Percentiles rank a stretch among this genome's conserved stretches.
phyloP scores from a whole-genome alignment of 352 stramenopile genomes.

The Phytopythium vexans region DNA sequence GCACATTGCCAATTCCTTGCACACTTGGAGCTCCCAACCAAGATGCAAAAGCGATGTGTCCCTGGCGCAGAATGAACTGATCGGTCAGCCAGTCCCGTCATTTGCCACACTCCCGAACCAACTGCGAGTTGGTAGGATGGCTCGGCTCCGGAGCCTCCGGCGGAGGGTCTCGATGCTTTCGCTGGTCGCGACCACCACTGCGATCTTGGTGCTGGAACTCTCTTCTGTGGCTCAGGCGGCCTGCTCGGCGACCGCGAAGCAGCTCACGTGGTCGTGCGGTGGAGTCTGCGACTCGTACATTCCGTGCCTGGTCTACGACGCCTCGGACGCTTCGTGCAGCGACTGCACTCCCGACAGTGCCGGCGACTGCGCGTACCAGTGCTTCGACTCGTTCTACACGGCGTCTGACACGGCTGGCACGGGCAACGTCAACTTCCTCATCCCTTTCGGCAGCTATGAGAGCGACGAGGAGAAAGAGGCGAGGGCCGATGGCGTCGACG shows the following conservation, averaged over 20 bases:
- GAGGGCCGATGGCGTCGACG: constrained; percentile 4
- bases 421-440: constrained; percentile 15
- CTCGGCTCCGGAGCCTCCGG: too few relatives aligned
- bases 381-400: constrained; percentile 15
- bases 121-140: too few relatives aligned
- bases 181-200: too few relatives aligned
- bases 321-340: constrained; percentile 7
- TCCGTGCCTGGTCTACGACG: constrained; percentile 20
- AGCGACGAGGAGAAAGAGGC: constrained; percentile 20
- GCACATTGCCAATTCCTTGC: too few relatives aligned
- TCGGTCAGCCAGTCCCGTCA: too few relatives aligned
- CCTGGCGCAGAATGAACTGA: too few relatives aligned
- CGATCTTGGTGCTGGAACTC: too few relatives aligned
- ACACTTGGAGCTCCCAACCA: too few relatives aligned
- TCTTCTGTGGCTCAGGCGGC: too few relatives aligned
- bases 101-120: too few relatives aligned
- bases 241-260: not conserved
- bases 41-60: too few relatives aligned
- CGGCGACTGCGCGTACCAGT: constrained; percentile 17
- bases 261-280: constrained; percentile 17
- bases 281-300: constrained; percentile 18
- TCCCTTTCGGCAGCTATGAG: constrained; percentile 25
- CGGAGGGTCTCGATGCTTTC: too few relatives aligned
- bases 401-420: constrained; percentile 2
- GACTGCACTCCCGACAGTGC: constrained; percentile 15